These are phyloP conservation scores for Flaveria sonorensis DNA, from an alignment of 129 eudicot species.

Conservation along the genomic window DNA sequence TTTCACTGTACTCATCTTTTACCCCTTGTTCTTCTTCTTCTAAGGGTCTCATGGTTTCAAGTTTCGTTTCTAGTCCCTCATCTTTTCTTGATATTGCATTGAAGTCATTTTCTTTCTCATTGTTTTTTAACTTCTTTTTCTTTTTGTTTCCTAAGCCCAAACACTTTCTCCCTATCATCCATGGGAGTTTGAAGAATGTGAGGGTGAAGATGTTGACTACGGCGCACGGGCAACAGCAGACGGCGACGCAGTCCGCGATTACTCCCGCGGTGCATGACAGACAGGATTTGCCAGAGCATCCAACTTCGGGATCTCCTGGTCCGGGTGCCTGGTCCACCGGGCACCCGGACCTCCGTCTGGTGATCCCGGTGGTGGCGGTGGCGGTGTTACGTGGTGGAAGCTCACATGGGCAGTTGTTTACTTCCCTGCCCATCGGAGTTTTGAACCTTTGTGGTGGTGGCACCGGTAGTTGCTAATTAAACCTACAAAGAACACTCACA, in stretches of 20 bases:
- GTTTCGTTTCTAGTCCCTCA: constrained; percentile 24
- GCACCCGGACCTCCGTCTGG: constrained; percentile 27
- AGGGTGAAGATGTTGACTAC: constrained; percentile 58
- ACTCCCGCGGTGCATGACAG: constrained; percentile 68
- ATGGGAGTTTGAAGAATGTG: constrained; percentile 63
- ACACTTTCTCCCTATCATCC: constrained; percentile 57
- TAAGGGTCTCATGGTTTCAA: constrained; percentile 8
- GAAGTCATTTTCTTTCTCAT: constrained; percentile 17
- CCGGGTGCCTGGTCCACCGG: constrained; percentile 35
- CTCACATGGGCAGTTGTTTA: constrained; percentile 38
- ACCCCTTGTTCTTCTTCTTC: constrained; percentile 29
- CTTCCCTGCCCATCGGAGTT: constrained; percentile 40
- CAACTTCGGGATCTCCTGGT: constrained; percentile 31
- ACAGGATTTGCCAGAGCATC: constrained; percentile 77
- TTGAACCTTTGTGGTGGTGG: background rate
- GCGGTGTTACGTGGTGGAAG: constrained; percentile 32
- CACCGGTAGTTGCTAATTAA: background rate
- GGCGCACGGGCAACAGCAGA: constrained; percentile 82
- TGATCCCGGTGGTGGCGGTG: constrained; percentile 19
- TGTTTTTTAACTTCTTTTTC: constrained; percentile 31
- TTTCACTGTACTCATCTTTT: constrained; percentile 48
- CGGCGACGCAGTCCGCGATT: constrained; percentile 76
- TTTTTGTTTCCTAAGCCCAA: constrained; percentile 47
- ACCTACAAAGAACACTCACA: constrained; percentile 27
- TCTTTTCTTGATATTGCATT: constrained; percentile 41